These are phyloP conservation scores for Zasmidium cellare DNA, from an alignment of 2,329 filamentous ascomycete genomes.

Conservation along the genomic window DNA sequence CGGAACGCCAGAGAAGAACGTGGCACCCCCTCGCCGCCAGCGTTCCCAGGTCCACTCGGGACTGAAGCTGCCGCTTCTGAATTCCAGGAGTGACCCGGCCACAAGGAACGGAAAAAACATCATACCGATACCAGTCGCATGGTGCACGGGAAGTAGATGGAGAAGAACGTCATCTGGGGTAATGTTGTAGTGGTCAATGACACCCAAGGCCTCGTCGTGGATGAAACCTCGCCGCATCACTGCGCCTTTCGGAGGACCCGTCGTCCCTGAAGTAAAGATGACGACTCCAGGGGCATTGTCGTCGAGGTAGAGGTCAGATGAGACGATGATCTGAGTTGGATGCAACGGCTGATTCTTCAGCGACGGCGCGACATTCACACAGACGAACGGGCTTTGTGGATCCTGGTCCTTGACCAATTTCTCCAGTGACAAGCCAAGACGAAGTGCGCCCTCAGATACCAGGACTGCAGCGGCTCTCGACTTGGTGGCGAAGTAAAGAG, in stretches of 20 bases:
- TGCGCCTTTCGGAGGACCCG: slow-evolving; percentile 47
- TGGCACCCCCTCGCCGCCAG: slow-evolving; percentile 42
- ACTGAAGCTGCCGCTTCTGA: slow-evolving; percentile 46
- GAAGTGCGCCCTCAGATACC: slow-evolving; percentile 36
- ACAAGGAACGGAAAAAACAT: slow-evolving; percentile 50
- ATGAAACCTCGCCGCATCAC: slow-evolving; percentile 46
- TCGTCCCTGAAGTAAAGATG: slow-evolving; percentile 51
- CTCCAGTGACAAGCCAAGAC: slow-evolving; percentile 31
- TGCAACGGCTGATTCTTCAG: slow-evolving; percentile 32
- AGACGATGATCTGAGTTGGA: slow-evolving; percentile 40
- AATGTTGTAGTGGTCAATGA: slow-evolving; percentile 43
- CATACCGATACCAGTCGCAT: slow-evolving; percentile 53
- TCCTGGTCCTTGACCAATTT: slow-evolving; percentile 30
- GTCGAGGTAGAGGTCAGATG: slow-evolving; percentile 41
- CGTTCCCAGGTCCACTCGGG: slow-evolving; percentile 47
- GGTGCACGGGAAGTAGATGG: slow-evolving; percentile 53
- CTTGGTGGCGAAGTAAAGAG: slow-evolving; percentile 46
- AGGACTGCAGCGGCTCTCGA: slow-evolving; percentile 41
- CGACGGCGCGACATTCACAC: slow-evolving; percentile 39
- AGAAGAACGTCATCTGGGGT: slow-evolving; percentile 45
- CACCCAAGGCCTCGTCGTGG: slow-evolving; percentile 39
- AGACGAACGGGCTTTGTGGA: slow-evolving; percentile 33
- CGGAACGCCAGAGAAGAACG: slow-evolving; percentile 54
- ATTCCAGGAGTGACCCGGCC: slow-evolving; percentile 49
- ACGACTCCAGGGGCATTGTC: slow-evolving; percentile 45